Evolutionary conservation across 1,284 basidiomycete species (phyloP).

Genomic region (Sphaerobolus stellatus): DNA sequence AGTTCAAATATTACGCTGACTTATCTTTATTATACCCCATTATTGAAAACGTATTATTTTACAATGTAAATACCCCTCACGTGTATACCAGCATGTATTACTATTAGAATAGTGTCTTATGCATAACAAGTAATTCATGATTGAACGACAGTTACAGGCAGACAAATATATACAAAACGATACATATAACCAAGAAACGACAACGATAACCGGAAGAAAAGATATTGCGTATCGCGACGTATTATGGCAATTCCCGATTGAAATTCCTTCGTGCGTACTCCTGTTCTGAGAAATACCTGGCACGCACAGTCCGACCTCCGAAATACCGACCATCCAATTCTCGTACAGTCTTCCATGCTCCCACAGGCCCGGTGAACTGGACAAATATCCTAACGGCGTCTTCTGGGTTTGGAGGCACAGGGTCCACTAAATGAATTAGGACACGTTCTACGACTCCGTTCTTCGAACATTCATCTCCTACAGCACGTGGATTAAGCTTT

Average conservation of each 20-base stretch:
- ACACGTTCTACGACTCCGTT: constrained; percentile 89
- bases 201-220: no score
- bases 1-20: no score
- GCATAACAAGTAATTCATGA: no score
- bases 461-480: constrained; percentile 86
- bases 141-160: no score
- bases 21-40: no score
- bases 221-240: no score
- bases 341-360: constrained; percentile 91
- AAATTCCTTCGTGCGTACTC: constrained; percentile 54
- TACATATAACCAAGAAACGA: no score
- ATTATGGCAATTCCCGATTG: constrained; percentile 37
- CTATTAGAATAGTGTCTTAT: no score
- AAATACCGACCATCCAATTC: constrained; percentile 91
- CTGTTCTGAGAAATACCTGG: constrained; percentile 77
- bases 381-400: constrained; percentile 84
- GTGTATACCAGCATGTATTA: no score
- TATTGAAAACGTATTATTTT: no score
- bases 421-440: constrained; percentile 74
- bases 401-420: constrained; percentile 55
- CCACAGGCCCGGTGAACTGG: constrained; percentile 82
- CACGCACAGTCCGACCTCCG: constrained; percentile 80
- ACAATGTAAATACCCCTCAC: no score
- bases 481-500: constrained; percentile 1
- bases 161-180: no score